Evolutionary conservation across 345 rosid genomes (phyloP).

Genomic region (Citrus sinensis): DNA sequence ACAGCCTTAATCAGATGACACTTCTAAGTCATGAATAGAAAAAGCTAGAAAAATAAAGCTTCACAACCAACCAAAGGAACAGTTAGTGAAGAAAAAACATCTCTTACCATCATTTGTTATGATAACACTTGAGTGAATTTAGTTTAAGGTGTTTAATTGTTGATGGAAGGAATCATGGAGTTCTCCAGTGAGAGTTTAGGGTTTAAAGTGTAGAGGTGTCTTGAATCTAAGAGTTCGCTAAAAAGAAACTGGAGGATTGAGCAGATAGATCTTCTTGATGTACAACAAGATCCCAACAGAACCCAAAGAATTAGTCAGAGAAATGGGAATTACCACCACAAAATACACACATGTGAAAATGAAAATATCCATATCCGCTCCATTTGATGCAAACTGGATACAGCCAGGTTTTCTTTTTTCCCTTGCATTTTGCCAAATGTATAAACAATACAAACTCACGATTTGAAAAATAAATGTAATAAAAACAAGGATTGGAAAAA

Average conservation of each 20-base stretch:
- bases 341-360: neutral
- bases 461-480: neutral
- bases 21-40: neutral
- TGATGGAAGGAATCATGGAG: neutral
- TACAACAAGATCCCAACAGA: neutral
- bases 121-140: neutral
- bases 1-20: neutral
- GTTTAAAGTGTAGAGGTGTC: neutral
- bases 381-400: neutral
- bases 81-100: neutral
- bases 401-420: neutral
- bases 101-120: neutral
- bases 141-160: neutral
- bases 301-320: neutral
- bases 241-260: neutral
- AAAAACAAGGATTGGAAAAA: neutral
- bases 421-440: neutral
- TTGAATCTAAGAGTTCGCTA: neutral
- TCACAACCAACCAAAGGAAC: neutral
- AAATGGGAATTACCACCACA: neutral
- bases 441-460: neutral
- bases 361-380: neutral
- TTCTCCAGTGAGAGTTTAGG: neutral
- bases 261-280: neutral
- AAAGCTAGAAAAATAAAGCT: neutral